Evolutionary conservation across 2,329 filamentous ascomycete species (phyloP).

Genomic region (Microcyclosporella mali): DNA sequence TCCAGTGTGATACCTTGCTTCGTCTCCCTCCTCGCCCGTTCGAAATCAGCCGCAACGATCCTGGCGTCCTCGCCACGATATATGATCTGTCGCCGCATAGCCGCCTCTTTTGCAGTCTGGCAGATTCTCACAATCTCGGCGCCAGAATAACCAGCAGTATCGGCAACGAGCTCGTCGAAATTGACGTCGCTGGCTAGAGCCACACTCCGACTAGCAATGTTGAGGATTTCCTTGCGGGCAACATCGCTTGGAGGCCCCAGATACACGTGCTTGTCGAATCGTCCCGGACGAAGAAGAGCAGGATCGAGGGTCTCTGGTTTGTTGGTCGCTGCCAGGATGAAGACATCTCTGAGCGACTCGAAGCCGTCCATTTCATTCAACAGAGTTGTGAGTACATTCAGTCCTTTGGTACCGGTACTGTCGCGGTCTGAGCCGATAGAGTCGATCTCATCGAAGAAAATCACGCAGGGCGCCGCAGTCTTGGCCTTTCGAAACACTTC

Average conservation of each 20-base stretch:
- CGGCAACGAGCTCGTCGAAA: slow-evolving; percentile 54
- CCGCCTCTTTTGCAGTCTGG: slow-evolving; percentile 31
- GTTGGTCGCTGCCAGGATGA: slow-evolving; percentile 88
- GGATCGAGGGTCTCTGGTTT: slow-evolving; percentile 79
- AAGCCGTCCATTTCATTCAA: slow-evolving; percentile 96
- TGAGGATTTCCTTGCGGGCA: slow-evolving; percentile 70
- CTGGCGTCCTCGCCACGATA: slow-evolving; percentile 31
- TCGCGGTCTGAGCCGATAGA: slow-evolving; percentile 61
- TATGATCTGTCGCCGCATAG: slow-evolving; percentile 16
- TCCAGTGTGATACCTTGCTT: slow-evolving; percentile 54
- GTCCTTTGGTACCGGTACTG: slow-evolving; percentile 45
- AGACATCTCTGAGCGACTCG: slow-evolving; percentile 72
- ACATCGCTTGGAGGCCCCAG: slow-evolving; percentile 71
- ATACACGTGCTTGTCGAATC: slow-evolving; percentile 80
- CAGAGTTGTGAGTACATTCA: slow-evolving; percentile 83
- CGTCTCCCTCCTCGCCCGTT: slow-evolving; percentile 36
- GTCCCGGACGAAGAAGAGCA: slow-evolving; percentile 75
- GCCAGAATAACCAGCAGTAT: slow-evolving; percentile 73
- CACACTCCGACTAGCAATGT: slow-evolving; percentile 58
- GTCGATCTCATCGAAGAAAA: slow-evolving; percentile 97
- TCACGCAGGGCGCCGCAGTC: slow-evolving; percentile 81
- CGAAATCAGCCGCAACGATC: slow-evolving; percentile 40
- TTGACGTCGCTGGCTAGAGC: slow-evolving; percentile 60
- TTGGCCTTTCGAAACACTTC: slow-evolving; percentile 80
- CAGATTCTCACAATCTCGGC: slow-evolving; percentile 68